Evolutionary conservation across 2,329 filamentous ascomycete genomes (phyloP), one percentile per base, ranked within the genome.

Genomic region (Orbilia javanica): DNA sequence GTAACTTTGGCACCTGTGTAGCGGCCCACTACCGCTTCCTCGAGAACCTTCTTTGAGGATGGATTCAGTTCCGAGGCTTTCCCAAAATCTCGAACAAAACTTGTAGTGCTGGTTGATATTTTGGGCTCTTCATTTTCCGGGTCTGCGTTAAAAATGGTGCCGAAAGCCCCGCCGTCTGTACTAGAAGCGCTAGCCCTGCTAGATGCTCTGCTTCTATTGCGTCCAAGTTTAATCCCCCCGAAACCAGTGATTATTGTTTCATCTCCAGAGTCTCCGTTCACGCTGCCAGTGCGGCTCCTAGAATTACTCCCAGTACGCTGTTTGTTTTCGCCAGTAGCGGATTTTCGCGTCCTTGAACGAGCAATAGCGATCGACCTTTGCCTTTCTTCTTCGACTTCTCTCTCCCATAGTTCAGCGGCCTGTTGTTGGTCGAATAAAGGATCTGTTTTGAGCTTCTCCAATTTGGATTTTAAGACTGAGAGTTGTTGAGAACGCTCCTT

Each of bases 351-450:
- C 18, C 53, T 78, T 20, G 63, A 67, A 13, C 62, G 50, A 36
- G 67, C 52, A 3, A 18, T 22, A 11, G 67, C 36, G 13, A 57
- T 42, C 2, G 48, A 34, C 8, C 46, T 31, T 50, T 68, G 74
- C 29, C 27, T 72, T 25, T 55, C 63, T 34, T 79, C 70, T 11
- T 70, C 50, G 2, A 79, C 74, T 84, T 85, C 79, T 82, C 84
- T n/a, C 81, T 82, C 27, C 87, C 87, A 88, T 60, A 83, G 83
- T 11, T 83, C 82, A 39, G 87, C 85, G 10, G 86, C 87, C 64
- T 85, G 83, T 4, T 83, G 81, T 72, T 85, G 82, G 76, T 88
- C 86, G 79, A 88, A 88, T 2, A 88, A 82, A 0, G 86, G 82
- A 80, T 88, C 87, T 1, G 74, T 66, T 22, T 79, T 77, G 20